Conservation (phyloP, 2,329 filamentous ascomycete species). For the Pseudodiploospora longispora region DNA sequence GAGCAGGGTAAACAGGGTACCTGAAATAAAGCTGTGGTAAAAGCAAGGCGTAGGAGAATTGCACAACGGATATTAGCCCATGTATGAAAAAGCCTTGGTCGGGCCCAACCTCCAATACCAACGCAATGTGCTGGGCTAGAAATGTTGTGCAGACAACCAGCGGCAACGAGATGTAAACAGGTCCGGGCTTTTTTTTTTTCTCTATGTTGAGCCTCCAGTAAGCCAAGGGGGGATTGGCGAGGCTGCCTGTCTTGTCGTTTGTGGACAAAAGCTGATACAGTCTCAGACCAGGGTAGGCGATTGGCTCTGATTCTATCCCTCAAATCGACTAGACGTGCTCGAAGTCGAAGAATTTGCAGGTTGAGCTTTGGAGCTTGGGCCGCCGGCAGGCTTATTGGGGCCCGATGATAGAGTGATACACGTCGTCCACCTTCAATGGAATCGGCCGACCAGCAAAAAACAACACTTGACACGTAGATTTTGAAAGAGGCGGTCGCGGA, state of each 20-base stretch:
- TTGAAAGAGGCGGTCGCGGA: conserved; percentile 8
- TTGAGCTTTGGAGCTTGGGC: too few species aligned
- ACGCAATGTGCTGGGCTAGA: not conserved
- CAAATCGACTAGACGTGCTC: too few species aligned
- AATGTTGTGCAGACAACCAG: conserved; percentile 3
- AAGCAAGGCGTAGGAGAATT: too few species aligned
- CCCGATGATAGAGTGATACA: too few species aligned
- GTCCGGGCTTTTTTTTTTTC: not conserved
- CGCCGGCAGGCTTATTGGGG: too few species aligned
- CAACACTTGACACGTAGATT: too few species aligned
- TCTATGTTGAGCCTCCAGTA: not conserved
- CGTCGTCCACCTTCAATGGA: too few species aligned
- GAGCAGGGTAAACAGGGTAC: not conserved
- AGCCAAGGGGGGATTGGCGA: not conserved
- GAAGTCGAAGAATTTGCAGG: too few species aligned
- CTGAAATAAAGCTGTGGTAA: not conserved
- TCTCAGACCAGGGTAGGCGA: conserved; percentile 4
- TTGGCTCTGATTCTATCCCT: too few species aligned
- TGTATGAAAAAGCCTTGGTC: not conserved
- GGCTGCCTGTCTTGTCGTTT: conserved; percentile 5
- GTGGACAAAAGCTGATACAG: conserved; percentile 5
- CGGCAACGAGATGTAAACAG: conserved; percentile 1
- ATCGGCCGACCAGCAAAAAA: too few species aligned
- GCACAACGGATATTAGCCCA: too few species aligned
- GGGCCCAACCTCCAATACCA: not conserved